Conservation (phyloP, 2,329 filamentous ascomycete species). For the Hirsutella minnesotensis region DNA sequence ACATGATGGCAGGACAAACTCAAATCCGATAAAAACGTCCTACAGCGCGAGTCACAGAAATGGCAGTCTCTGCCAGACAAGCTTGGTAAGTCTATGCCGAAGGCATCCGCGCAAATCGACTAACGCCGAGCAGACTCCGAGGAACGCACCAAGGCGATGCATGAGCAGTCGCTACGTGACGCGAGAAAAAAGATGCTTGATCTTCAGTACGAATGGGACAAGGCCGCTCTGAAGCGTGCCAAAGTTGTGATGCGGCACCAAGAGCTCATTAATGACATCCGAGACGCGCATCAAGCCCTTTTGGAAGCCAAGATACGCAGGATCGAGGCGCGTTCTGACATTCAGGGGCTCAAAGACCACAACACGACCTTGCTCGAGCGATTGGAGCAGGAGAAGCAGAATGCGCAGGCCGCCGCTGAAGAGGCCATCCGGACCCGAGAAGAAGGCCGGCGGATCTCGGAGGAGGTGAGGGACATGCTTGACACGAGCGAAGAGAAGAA, state of each 20-base stretch:
- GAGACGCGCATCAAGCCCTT: slow-evolving; percentile 48
- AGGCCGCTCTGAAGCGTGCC: slow-evolving; percentile 42
- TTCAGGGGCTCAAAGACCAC: slow-evolving; percentile 53
- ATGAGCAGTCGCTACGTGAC: slow-evolving; percentile 20
- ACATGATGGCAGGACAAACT: slow-evolving; percentile 30
- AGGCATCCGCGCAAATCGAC: neutral
- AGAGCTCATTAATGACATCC: slow-evolving; percentile 50
- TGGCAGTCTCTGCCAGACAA: slow-evolving; percentile 59
- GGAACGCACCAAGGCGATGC: slow-evolving; percentile 17
- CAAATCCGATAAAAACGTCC: slow-evolving; percentile 49
- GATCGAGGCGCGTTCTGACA: slow-evolving; percentile 76
- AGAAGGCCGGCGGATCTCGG: slow-evolving; percentile 15
- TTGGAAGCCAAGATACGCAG: slow-evolving; percentile 58
- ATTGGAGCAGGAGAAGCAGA: slow-evolving; percentile 33
- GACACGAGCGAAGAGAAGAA: slow-evolving; percentile 24
- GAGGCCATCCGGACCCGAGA: slow-evolving; percentile 25
- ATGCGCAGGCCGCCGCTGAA: slow-evolving; percentile 22
- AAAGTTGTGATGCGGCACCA: slow-evolving; percentile 39
- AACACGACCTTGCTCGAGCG: slow-evolving; percentile 46
- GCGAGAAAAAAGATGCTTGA: slow-evolving; percentile 28
- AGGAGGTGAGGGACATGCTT: slow-evolving; percentile 27
- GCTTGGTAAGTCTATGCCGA: slow-evolving; percentile 42
- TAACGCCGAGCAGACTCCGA: slow-evolving; percentile 21
- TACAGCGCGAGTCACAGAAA: slow-evolving; percentile 53
- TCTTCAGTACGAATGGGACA: slow-evolving; percentile 43